Conservation (phyloP, 371 early-diverging fungal genomes). For the Circinella minor region DNA sequence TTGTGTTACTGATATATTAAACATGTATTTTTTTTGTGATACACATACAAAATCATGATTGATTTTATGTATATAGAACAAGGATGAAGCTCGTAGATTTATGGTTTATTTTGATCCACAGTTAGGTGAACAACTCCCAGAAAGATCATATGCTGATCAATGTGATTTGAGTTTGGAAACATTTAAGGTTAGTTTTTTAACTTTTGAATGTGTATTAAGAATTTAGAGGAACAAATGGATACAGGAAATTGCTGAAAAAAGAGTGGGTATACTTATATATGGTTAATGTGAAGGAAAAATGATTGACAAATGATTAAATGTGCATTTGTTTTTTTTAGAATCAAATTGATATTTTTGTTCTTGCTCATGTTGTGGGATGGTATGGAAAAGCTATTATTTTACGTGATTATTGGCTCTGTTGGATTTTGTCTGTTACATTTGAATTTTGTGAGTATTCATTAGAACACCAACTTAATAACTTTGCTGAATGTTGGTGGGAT, state of each 20-base stretch:
- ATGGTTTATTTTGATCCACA: constrained; percentile 81
- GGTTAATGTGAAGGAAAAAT: not conserved
- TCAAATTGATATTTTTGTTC: constrained; percentile 92
- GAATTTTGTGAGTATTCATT: constrained; percentile 96
- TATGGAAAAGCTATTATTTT: constrained; percentile 91
- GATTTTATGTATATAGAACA: constrained; percentile 62
- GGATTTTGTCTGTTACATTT: constrained; percentile 93
- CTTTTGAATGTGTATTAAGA: no score
- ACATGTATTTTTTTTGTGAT: not conserved
- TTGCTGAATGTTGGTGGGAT: constrained; percentile 99
- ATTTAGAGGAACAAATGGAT: no score
- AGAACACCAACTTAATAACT: constrained; percentile 95
- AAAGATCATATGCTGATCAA: constrained; percentile 89
- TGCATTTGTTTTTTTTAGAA: constrained; percentile 39
- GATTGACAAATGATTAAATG: not conserved
- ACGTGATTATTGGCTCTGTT: constrained; percentile 93
- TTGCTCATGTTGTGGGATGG: constrained; percentile 97
- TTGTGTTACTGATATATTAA: not conserved
- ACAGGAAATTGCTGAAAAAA: no score
- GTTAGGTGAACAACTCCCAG: constrained; percentile 85
- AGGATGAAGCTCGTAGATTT: constrained; percentile 80
- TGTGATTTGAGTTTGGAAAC: constrained; percentile 83
- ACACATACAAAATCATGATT: not conserved
- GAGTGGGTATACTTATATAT: no score
- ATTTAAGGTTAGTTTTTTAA: constrained; percentile 59